Conservation (phyloP, 2,329 filamentous ascomycete genomes). For the Colletotrichum sp. region DNA sequence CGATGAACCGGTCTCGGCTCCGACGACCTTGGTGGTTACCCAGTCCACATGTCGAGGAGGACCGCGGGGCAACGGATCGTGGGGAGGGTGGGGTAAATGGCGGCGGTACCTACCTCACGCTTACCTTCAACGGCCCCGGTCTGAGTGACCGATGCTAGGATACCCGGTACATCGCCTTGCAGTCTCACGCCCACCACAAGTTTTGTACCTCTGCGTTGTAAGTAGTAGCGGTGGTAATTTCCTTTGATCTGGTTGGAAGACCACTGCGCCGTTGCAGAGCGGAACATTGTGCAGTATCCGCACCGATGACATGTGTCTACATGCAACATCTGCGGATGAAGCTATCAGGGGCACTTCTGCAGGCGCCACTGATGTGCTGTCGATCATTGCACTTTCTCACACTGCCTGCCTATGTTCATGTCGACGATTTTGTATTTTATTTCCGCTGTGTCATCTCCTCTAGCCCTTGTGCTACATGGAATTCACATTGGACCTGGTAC, state of each 20-base stretch:
- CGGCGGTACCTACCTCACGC: neutral
- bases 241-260: neutral
- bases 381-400: neutral
- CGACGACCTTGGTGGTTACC: neutral
- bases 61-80: constrained; percentile 5
- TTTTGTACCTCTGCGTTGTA: neutral
- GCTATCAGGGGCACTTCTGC: neutral
- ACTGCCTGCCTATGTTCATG: neutral
- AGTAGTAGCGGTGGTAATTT: neutral
- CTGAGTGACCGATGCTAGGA: neutral
- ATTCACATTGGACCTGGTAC: constrained; percentile 4
- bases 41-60: neutral
- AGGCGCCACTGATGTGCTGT: neutral
- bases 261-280: neutral
- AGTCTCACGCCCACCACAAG: neutral
- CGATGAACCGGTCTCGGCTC: neutral
- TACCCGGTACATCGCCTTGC: neutral
- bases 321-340: neutral
- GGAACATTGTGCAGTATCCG: neutral
- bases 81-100: neutral
- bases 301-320: neutral
- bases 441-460: constrained; percentile 4
- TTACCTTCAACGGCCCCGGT: neutral
- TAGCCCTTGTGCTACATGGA: neutral
- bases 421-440: neutral